phyloP scores from a whole-genome alignment of 192 early-diverging fungal genomes.

The Rhizoclosmatium globosum region DNA sequence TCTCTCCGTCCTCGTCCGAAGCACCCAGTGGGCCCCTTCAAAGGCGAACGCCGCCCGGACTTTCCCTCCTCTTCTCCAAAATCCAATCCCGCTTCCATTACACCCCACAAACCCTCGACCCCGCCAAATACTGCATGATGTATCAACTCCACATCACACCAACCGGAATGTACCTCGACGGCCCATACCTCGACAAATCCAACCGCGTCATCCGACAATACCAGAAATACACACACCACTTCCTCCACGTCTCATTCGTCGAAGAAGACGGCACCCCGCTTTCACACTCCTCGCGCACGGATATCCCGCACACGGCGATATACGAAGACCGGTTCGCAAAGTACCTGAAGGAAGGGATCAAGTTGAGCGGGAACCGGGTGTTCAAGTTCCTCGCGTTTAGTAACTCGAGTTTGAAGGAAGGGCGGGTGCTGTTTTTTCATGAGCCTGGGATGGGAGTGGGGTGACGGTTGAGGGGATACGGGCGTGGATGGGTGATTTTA shows the following conservation, averaged over 20 bases:
- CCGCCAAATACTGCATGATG: conserved; percentile 19
- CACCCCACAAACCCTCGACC: conserved; percentile 2
- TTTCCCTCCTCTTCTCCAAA: background rate
- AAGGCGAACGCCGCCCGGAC: conserved; percentile 20
- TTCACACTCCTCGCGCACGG: conserved; percentile 39
- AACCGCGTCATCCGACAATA: conserved; percentile 78
- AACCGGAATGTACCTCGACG: conserved; percentile 67
- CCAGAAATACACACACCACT: conserved; percentile 56
- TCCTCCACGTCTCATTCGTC: conserved; percentile 73
- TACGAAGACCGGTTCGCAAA: conserved; percentile 55
- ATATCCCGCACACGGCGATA: conserved; percentile 45
- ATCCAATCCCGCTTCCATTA: background rate
- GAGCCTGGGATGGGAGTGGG: conserved; percentile 37
- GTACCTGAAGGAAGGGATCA: conserved; percentile 54
- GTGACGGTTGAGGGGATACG: conserved; percentile 63
- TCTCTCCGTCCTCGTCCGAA: background rate
- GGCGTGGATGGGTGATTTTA: conserved; percentile 77
- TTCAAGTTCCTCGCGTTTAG: conserved; percentile 75
- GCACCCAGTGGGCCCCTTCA: conserved; percentile 20
- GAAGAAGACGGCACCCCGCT: conserved; percentile 66
- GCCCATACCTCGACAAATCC: conserved; percentile 71
- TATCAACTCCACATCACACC: conserved; percentile 68
- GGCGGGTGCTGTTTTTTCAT: conserved; percentile 79
- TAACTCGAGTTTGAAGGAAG: conserved; percentile 66
- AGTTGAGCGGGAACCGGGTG: conserved; percentile 50